Evolutionary conservation across 2,329 filamentous ascomycete genomes (phyloP).

Genomic region (Xylaria sp.): DNA sequence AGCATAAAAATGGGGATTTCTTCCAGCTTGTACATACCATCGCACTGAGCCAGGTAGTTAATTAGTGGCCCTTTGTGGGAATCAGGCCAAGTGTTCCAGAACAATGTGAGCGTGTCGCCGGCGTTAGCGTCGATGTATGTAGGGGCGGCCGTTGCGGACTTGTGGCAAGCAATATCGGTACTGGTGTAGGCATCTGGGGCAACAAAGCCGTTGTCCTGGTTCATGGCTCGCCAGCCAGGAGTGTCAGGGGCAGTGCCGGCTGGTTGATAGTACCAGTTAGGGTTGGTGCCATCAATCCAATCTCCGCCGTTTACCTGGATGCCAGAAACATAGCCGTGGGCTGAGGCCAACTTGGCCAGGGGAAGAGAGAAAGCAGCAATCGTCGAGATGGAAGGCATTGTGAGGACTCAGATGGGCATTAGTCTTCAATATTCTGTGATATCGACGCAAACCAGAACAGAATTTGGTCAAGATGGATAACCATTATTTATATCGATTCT

Average conservation of each 20-base stretch:
- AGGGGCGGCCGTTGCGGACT: slow-evolving; percentile 35
- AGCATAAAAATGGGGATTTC: too few species aligned
- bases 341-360: slow-evolving; percentile 17
- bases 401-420: background rate
- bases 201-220: slow-evolving; percentile 48
- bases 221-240: slow-evolving; percentile 38
- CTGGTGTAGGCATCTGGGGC: slow-evolving; percentile 36
- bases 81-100: slow-evolving; percentile 34
- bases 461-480: background rate
- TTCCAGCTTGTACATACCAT: slow-evolving; percentile 13
- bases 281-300: slow-evolving; percentile 21
- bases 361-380: slow-evolving; percentile 15
- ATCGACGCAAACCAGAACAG: slow-evolving; percentile 6
- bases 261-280: slow-evolving; percentile 26
- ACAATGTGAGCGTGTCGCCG: slow-evolving; percentile 30
- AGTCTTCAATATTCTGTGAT: slow-evolving; percentile 8
- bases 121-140: slow-evolving; percentile 23
- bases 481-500: slow-evolving; percentile 7
- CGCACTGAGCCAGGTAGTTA: slow-evolving; percentile 34
- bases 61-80: slow-evolving; percentile 35
- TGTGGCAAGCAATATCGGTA: slow-evolving; percentile 45
- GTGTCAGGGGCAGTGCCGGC: slow-evolving; percentile 16
- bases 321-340: slow-evolving; percentile 24
- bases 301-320: slow-evolving; percentile 22
- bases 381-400: slow-evolving; percentile 17